phyloP scores from a whole-genome alignment of 768 basidiomycete genomes.

The Suillus alpinus region DNA sequence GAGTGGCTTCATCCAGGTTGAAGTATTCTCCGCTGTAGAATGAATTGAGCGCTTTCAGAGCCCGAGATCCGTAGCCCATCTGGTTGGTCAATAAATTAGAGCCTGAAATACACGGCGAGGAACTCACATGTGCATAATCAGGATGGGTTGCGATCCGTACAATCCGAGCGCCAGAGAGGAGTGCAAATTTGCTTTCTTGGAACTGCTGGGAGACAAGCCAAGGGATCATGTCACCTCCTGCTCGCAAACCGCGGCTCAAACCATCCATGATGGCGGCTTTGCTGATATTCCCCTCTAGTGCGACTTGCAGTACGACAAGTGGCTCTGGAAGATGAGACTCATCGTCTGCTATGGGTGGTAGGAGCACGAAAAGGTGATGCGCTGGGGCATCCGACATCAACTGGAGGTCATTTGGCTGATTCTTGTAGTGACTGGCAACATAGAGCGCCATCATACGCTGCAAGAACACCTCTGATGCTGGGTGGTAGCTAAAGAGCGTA shows the following conservation, averaged over 20 bases:
- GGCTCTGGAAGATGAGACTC: conserved; percentile 92
- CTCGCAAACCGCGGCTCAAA: conserved; percentile 75
- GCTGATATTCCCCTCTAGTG: conserved; percentile 91
- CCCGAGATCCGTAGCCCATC: conserved; percentile 97
- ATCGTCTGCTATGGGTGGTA: conserved; percentile 89
- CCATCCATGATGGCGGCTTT: conserved; percentile 84
- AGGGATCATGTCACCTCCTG: conserved; percentile 96
- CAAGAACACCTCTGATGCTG: conserved; percentile 94
- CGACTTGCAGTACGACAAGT: conserved; percentile 92
- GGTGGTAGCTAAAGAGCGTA: conserved; percentile 95
- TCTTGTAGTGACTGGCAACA: conserved; percentile 98
- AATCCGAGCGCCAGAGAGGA: conserved; percentile 85
- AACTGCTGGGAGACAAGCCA: conserved; percentile 95
- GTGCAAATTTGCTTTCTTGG: conserved; percentile 92
- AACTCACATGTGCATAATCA: conserved; percentile 82
- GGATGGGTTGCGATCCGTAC: conserved; percentile 96
- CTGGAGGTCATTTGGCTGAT: conserved; percentile 98
- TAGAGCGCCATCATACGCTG: conserved; percentile 99
- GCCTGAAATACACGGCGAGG: not conserved
- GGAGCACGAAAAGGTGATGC: conserved; percentile 92
- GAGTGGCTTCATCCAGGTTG: conserved; percentile 70
- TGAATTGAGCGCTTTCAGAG: conserved; percentile 79
- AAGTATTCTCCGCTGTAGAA: conserved; percentile 94
- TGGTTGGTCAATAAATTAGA: conserved; percentile 29
- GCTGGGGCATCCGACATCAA: conserved; percentile 95